Base-by-base conservation (phyloP, 768 basidiomycete species). In the Trametes sanguinea region DNA sequence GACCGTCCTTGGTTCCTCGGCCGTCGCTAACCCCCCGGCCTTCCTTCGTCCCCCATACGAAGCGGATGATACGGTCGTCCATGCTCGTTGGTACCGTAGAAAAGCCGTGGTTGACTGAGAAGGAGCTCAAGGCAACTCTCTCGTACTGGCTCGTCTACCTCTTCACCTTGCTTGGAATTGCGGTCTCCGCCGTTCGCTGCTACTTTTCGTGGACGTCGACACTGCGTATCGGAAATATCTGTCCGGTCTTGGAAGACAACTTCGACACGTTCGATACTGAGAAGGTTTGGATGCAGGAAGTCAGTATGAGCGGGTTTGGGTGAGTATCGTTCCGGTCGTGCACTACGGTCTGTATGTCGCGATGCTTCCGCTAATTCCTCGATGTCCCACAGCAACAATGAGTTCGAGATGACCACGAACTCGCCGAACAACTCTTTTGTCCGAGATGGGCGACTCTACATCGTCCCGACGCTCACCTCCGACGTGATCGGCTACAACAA, bases 321-420 rank as follows among this genome's bases (percentile, higher is more conserved):
- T 89, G 70, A 56, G 85, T 66, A 48, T 62, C 4, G 50, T 58
- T 56, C 63, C 45, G 6, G 22, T 22, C 22, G 22, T 22, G 22
- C 22, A 22, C 22, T 22, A 22, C 22, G 22, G 22, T 22, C 22
- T 22, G 22, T 22, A 22, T 22, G 22, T 22, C 22, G 22, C 22
- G 22, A 22, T 22, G 22, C 22, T 22, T 22, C 58, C 16, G 51
- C 13, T 43, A 64, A 47, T 62, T 11, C 43, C 27, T 43, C 29
- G 32, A 37, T 61, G 45, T 27, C 46, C 4, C 57, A 10, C 65
- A 90, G 88, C 9, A 90, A 87, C 60, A 85, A 85, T 32, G 84
- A 94, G 73, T 95, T 95, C 70, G 87, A 92, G 68, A 94, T 93
- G 90, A 86, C 92, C 0, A 94, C 91, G 0, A 73, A 77, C 4